Evolutionary conservation across 2,329 filamentous ascomycete genomes (phyloP), one percentile per base, ranked within the genome.

Genomic region (Fonsecaea nubica): DNA sequence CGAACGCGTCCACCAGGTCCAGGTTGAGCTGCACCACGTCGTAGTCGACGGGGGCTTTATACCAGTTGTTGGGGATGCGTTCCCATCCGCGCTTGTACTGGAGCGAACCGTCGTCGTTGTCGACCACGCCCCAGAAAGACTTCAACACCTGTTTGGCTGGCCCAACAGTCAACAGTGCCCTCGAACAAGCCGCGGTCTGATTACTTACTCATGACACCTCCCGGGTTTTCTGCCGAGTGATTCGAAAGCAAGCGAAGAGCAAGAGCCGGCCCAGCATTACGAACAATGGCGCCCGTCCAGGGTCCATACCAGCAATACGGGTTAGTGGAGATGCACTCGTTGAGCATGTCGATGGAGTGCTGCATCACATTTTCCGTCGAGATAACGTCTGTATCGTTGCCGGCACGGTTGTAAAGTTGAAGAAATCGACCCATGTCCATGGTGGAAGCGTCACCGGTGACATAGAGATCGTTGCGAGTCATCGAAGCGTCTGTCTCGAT

Each of bases 301-400:
- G 84, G 85, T 0, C 83, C 83, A 59, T 83, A 85, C 75, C 84
- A 87, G 73, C 85, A 86, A 56, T 83, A 77, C 0, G 84, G 83
- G 72, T 87, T 87, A 32, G 78, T 81, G 30, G 76, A 74, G 9
- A 85, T 80, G 48, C 79, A 82, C 70, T 86, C 76, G 13, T 82
- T 69, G 72, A 82, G 84, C 2, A 84, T 80, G 13, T 77, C 72
- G 9, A 79, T 77, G 9, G 81, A 80, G 42, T 82, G 81, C 45
- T 79, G 72, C 2, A 66, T 42, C 18, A 59, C 54, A 32, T 66
- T 45, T 13, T 66, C 59, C 12, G 53, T 62, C 40, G 64, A 59
- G 15, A 66, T 63, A 9, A 66, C 54, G 18, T 66, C 50, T 30
- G 72, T 80, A 55, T 78, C 78, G 45, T 80, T 78, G 15, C 75